These are phyloP conservation scores for Fusarium tanahbumbuense DNA, from an alignment of 2,329 filamentous ascomycete species.

Conservation along the genomic window DNA sequence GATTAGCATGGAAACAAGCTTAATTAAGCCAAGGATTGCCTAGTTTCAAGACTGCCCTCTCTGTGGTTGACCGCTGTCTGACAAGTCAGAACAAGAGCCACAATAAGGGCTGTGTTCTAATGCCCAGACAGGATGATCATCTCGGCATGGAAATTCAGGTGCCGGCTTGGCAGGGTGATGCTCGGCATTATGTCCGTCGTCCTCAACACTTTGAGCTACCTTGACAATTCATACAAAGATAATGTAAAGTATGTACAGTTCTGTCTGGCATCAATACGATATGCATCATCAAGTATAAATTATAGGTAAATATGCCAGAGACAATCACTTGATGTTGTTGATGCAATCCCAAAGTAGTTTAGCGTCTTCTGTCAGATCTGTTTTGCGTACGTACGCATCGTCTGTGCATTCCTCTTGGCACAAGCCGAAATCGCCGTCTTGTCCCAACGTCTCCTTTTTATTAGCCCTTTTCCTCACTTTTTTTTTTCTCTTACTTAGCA, in stretches of 20 bases:
- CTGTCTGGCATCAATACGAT: too few relatives aligned
- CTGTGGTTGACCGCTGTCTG: neutral
- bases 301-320: neutral
- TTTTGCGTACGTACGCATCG: constrained; percentile 8
- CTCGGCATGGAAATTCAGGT: constrained; percentile 11
- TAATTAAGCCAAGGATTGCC: neutral
- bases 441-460: neutral
- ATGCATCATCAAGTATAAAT: neutral
- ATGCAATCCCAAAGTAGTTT: neutral
- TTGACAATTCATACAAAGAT: neutral
- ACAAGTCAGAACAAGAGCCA: neutral
- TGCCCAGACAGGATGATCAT: neutral
- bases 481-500: neutral
- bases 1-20: neutral
- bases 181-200: neutral
- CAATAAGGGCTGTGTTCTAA: neutral
- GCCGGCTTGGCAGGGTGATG: constrained; percentile 21
- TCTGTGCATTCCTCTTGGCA: constrained; percentile 27
- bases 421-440: constrained; percentile 23
- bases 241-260: neutral
- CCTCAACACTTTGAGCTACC: neutral
- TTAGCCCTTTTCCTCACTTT: neutral
- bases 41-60: neutral
- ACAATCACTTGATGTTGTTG: too few relatives aligned
- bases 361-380: neutral